phyloP scores from a whole-genome alignment of 2,329 filamentous ascomycete species.

The Sclerotinia glacialis region DNA sequence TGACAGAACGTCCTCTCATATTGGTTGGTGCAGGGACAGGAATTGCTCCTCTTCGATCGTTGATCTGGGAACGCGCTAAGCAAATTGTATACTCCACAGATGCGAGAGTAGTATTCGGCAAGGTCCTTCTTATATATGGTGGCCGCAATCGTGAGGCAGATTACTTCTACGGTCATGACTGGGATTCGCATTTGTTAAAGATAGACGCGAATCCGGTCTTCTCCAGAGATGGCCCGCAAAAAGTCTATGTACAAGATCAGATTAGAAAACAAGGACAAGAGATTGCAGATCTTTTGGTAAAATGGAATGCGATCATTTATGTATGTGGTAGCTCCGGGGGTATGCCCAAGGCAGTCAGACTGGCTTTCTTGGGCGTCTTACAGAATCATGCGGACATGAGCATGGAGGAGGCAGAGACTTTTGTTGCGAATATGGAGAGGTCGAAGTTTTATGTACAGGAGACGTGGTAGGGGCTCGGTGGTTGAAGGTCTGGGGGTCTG shows the following conservation, averaged over 20 bases:
- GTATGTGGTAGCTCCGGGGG: slow-evolving; percentile 60
- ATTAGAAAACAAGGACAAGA: slow-evolving; percentile 36
- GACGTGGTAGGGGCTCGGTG: slow-evolving; percentile 54
- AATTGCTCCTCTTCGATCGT: slow-evolving; percentile 75
- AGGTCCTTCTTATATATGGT: slow-evolving; percentile 71
- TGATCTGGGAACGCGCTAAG: slow-evolving; percentile 69
- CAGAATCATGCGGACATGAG: slow-evolving; percentile 36
- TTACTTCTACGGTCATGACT: slow-evolving; percentile 79
- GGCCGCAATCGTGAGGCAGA: slow-evolving; percentile 73
- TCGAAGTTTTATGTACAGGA: slow-evolving; percentile 63
- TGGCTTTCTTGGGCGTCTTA: slow-evolving; percentile 63
- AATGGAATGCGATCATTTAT: slow-evolving; percentile 52
- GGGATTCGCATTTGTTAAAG: slow-evolving; percentile 48
- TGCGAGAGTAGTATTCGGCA: slow-evolving; percentile 32
- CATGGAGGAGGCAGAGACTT: slow-evolving; percentile 52
- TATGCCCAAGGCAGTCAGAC: slow-evolving; percentile 68
- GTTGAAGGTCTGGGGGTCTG: neutral
- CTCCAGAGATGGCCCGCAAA: slow-evolving; percentile 64
- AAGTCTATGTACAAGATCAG: slow-evolving; percentile 61
- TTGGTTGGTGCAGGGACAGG: slow-evolving; percentile 85
- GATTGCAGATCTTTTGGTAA: slow-evolving; percentile 51
- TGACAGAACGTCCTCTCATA: slow-evolving; percentile 55
- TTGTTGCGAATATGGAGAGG: slow-evolving; percentile 58
- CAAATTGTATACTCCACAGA: slow-evolving; percentile 27
- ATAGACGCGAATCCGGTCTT: slow-evolving; percentile 59